phyloP scores from a whole-genome alignment of 352 stramenopile species.

The Phytophthora pistaciae region DNA sequence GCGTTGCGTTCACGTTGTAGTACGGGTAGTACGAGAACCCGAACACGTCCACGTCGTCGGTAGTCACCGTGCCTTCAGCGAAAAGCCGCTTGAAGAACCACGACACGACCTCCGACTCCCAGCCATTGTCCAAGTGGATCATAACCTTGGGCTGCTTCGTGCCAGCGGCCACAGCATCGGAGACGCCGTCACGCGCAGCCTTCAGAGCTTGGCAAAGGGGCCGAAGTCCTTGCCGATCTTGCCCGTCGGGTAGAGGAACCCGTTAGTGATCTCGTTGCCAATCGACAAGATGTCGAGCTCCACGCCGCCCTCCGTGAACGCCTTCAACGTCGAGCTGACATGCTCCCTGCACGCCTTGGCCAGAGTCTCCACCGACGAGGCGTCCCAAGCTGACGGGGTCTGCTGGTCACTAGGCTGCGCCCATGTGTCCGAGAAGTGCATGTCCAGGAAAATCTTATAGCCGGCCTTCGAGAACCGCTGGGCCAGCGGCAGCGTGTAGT shows the following conservation, averaged over 20 bases:
- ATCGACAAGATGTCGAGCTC: constrained; percentile 37
- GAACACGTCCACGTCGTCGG: constrained; percentile 40
- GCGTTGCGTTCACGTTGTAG: constrained; percentile 38
- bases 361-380: constrained; percentile 25
- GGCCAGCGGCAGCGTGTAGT: constrained; percentile 36
- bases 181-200: constrained; percentile 29
- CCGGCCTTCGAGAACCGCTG: constrained; percentile 38
- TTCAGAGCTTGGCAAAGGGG: constrained; percentile 36
- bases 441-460: constrained; percentile 44
- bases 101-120: constrained; percentile 39
- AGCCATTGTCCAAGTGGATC: constrained; percentile 45
- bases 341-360: constrained; percentile 24
- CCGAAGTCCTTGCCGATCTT: constrained; percentile 38
- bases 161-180: constrained; percentile 30
- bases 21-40: constrained; percentile 47
- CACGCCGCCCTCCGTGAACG: constrained; percentile 39
- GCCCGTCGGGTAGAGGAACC: constrained; percentile 41
- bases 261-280: constrained; percentile 43
- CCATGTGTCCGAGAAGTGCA: constrained; percentile 50
- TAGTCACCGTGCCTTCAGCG: constrained; percentile 30
- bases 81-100: constrained; percentile 46
- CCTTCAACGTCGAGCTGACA: constrained; percentile 40
- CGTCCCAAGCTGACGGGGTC: constrained; percentile 28
- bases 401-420: constrained; percentile 30
- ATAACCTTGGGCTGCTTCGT: constrained; percentile 42